phyloP scores from a whole-genome alignment of 495 filamentous ascomycete species.

The Podospora sp. region DNA sequence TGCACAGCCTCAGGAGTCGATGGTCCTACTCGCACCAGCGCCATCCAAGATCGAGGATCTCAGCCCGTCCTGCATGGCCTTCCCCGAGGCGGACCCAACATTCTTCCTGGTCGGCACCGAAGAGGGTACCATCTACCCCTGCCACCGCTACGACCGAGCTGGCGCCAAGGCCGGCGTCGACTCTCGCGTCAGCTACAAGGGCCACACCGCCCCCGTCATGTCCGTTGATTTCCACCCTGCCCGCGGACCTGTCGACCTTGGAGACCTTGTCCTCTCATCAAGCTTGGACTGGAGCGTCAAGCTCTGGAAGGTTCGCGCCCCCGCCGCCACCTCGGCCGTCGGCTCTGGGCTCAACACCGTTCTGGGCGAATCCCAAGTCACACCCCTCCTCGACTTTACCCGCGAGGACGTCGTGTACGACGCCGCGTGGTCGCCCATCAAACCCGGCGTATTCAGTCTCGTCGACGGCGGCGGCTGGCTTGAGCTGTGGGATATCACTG shows the following conservation, averaged over 20 bases:
- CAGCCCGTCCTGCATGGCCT: slow-evolving; percentile 94
- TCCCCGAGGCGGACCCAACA: slow-evolving; percentile 92
- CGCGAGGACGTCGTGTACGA: slow-evolving; percentile 97
- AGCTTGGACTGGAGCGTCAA: slow-evolving; percentile 96
- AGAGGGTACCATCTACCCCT: slow-evolving; percentile 92
- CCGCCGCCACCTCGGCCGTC: slow-evolving; percentile 62
- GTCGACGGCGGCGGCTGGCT: slow-evolving; percentile 93
- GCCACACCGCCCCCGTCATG: slow-evolving; percentile 93
- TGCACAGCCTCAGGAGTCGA: slow-evolving; percentile 86
- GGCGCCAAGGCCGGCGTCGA: slow-evolving; percentile 96
- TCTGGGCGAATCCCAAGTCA: slow-evolving; percentile 50
- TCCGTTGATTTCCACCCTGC: slow-evolving; percentile 93
- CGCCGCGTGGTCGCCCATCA: slow-evolving; percentile 87
- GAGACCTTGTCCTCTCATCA: slow-evolving; percentile 84
- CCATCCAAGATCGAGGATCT: slow-evolving; percentile 92
- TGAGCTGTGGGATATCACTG: slow-evolving; percentile 92
- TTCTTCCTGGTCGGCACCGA: slow-evolving; percentile 97
- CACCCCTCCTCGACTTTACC: slow-evolving; percentile 82
- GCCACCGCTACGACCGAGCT: slow-evolving; percentile 94
- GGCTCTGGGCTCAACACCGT: slow-evolving; percentile 46
- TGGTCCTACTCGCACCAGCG: slow-evolving; percentile 82
- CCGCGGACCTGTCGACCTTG: slow-evolving; percentile 88
- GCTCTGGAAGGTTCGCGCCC: slow-evolving; percentile 88
- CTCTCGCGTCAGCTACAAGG: slow-evolving; percentile 76
- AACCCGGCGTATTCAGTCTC: slow-evolving; percentile 88